Percentiles rank a stretch among this genome's conserved stretches.
These are phyloP conservation scores for Colletotrichum plurivorum DNA, from an alignment of 2,329 filamentous ascomycete genomes.

Conservation along the genomic window DNA sequence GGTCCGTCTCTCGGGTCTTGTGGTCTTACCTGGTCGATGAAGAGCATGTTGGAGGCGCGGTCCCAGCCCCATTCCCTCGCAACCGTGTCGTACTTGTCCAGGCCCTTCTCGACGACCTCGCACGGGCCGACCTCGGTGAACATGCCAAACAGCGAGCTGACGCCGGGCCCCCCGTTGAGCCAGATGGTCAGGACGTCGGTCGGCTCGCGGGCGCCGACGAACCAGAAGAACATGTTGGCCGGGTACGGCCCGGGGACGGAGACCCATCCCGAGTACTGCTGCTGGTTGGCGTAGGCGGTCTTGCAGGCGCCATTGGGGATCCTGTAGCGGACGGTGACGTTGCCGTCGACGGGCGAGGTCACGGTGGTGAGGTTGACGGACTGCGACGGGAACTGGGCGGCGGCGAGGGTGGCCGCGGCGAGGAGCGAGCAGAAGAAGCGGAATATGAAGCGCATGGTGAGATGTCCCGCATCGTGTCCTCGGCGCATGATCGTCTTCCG, in stretches of 20 bases:
- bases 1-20: conserved; percentile 43
- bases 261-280: conserved; percentile 81
- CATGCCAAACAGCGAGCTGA: conserved; percentile 75
- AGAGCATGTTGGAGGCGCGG: conserved; percentile 67
- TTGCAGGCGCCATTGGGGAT: conserved; percentile 72
- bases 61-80: conserved; percentile 77
- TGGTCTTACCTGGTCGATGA: conserved; percentile 68
- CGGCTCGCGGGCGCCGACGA: conserved; percentile 60
- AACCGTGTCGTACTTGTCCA: conserved; percentile 67
- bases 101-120: conserved; percentile 62
- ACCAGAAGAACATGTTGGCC: conserved; percentile 68
- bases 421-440: conserved; percentile 28
- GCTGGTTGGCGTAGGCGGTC: conserved; percentile 75
- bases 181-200: conserved; percentile 68
- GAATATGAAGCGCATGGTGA: conserved; percentile 35
- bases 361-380: conserved; percentile 66
- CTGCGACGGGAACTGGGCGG: conserved; percentile 38
- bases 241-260: conserved; percentile 69
- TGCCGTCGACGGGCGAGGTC: conserved; percentile 72
- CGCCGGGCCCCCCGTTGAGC: conserved; percentile 78
- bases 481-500: conserved; percentile 30
- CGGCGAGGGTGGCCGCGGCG: conserved; percentile 29
- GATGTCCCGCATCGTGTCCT: conserved; percentile 37
- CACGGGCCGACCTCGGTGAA: conserved; percentile 73
- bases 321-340: conserved; percentile 79